Evolutionary conservation across 345 rosid genomes (phyloP).

Genomic region (Sapria himalayana): DNA sequence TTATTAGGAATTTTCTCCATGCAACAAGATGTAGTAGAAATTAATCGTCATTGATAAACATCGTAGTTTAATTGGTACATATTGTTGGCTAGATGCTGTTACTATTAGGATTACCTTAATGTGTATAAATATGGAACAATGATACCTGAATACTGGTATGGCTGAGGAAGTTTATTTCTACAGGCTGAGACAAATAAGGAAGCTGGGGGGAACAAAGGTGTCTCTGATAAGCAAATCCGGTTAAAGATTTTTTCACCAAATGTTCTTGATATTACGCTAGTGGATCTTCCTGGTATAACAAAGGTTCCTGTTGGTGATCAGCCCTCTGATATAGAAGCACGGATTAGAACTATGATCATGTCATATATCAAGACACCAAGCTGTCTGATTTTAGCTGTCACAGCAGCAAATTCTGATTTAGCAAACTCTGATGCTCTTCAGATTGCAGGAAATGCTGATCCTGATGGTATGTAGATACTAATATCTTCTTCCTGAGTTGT

Average conservation of each 20-base stretch:
- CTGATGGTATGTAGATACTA: constrained; percentile 28
- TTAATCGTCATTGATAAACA: too few species aligned
- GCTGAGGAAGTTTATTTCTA: too few species aligned
- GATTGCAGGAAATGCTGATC: constrained; percentile 42
- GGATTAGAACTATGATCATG: constrained; percentile 40
- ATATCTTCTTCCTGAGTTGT: too few species aligned
- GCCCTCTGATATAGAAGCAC: constrained; percentile 36
- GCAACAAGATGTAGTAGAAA: too few species aligned
- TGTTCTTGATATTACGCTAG: constrained; percentile 42
- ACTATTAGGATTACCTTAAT: too few species aligned
- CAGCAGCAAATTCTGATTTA: constrained; percentile 53
- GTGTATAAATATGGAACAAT: too few species aligned
- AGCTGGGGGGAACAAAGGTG: constrained; percentile 43
- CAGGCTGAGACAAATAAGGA: constrained; percentile 47
- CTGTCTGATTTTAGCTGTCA: constrained; percentile 51
- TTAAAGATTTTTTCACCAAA: constrained; percentile 35
- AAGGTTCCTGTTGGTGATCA: constrained; percentile 67
- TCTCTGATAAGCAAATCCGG: constrained; percentile 35
- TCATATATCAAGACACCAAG: constrained; percentile 20
- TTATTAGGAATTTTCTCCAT: too few species aligned
- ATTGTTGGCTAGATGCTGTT: too few species aligned
- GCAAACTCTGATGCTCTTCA: constrained; percentile 64
- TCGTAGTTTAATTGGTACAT: too few species aligned
- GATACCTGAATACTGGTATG: too few species aligned
- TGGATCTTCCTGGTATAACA: constrained; percentile 57